A percentile compares a stretch with the other conserved stretches of the same genome.
These are phyloP conservation scores for Camellia sinensis DNA, from an alignment of 148 eudicot genomes.

Conservation along the genomic window DNA sequence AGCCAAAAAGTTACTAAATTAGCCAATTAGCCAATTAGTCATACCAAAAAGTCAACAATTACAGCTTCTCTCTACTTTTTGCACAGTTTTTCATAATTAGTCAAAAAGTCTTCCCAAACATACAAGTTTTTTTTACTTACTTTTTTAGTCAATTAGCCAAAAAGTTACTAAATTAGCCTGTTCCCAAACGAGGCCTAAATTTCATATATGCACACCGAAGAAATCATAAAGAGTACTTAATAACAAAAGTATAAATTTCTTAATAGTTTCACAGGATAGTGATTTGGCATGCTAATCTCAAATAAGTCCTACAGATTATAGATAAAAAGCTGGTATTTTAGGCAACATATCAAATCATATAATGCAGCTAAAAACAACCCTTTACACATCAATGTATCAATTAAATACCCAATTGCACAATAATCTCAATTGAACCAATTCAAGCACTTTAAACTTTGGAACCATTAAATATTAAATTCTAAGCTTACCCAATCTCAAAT, in stretches of 20 bases:
- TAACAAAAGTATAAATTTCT: background rate
- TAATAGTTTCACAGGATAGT: background rate
- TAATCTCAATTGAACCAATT: background rate
- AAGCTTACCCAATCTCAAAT: constrained; percentile 42
- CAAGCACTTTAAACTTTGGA: background rate
- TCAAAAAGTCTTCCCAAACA: too few relatives aligned
- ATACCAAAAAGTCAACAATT: too few relatives aligned
- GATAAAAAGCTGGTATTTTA: background rate
- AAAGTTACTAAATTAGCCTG: too few relatives aligned
- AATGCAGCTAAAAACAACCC: background rate
- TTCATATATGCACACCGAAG: background rate
- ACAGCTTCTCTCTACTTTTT: too few relatives aligned
- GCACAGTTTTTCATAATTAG: too few relatives aligned
- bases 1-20: too few relatives aligned
- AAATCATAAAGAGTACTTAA: background rate
- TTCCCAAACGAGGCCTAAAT: too few relatives aligned
- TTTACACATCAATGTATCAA: background rate
- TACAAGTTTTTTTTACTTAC: too few relatives aligned
- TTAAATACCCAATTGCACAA: background rate
- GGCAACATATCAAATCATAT: background rate
- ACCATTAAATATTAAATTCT: background rate
- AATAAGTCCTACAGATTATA: background rate
- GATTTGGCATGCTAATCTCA: background rate
- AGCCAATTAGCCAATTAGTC: too few relatives aligned
- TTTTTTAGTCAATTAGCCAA: too few relatives aligned